phyloP scores from a whole-genome alignment of 257 asterid species.

The Solanum dulcamara region DNA sequence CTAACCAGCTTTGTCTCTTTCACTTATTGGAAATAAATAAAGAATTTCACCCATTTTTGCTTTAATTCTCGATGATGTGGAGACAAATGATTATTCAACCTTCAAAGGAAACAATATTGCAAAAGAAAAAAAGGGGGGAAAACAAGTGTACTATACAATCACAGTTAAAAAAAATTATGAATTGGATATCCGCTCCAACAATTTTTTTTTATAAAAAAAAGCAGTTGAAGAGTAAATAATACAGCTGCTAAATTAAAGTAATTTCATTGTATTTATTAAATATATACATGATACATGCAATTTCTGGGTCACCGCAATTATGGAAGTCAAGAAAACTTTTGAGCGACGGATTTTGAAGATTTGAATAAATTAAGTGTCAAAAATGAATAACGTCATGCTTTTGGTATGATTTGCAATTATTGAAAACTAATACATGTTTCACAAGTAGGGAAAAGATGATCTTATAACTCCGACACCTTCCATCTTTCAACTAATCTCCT shows the following conservation, averaged over 20 bases:
- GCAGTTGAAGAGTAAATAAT: not conserved
- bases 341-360: not conserved
- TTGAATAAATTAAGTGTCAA: not conserved
- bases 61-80: not conserved
- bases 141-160: not conserved
- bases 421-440: constrained; percentile 13
- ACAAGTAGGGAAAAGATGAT: not conserved
- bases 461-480: not conserved
- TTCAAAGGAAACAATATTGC: not conserved
- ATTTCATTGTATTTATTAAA: not conserved
- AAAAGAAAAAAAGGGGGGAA: not conserved
- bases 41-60: not conserved
- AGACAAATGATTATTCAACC: not conserved
- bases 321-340: constrained; percentile 9
- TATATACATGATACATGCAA: not conserved
- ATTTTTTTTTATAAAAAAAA: not conserved
- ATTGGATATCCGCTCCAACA: not conserved
- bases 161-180: not conserved
- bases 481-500: not conserved
- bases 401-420: constrained; percentile 19
- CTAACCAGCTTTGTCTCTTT: not conserved
- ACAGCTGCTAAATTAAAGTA: not conserved
- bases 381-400: constrained; percentile 17
- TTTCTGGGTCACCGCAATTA: not conserved
- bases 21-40: not conserved